Evolutionary conservation across 1,284 basidiomycete genomes (phyloP), one percentile per base, ranked within the genome.

Genomic region (Puccinia polysora): DNA sequence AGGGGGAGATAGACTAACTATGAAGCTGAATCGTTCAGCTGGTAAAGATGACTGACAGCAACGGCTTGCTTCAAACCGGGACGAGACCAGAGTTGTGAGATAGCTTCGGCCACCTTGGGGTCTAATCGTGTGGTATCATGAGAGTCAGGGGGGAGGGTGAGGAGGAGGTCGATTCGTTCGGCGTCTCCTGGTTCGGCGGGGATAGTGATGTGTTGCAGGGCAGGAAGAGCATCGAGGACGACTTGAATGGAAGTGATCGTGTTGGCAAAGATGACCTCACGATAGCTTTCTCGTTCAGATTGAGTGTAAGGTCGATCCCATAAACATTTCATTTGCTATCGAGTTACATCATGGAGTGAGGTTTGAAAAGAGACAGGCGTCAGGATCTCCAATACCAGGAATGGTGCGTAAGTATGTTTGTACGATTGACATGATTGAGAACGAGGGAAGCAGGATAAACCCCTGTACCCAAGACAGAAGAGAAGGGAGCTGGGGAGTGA

Each of bases 181-280:
- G 47, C 34, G 50, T 62, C 68, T 1, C 65, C 65, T 32, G 34
- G 32, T 28, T 63, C 59, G 14, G 47, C 58, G 8, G 50, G 59
- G 28, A 52, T 63, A 18, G 32, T 18, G 28, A 53, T 62, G 2
- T 58, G 55, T 45, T 71, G 49, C 20, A 43, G 18, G 4, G 59
- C 45, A 30, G 59, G 49, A 15, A 71, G 36, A 25, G 58, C 58
- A 30, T 62, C 59, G 12, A 71, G 50, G 2, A 71, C 59, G 36
- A 53, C 68, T 52, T 71, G 68, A 28, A 71, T 71, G 2, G 68
- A 71, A 7, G 59, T 53, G n/a, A 71, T 71, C 7, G 59, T 55
- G 36, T 63, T 71, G 6, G 59, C 47, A 32, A 53, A 71, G 15
- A 71, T 71, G 18, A 71, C 32, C 45, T 71, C 59, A 23, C 36